Conservation (phyloP, 768 basidiomycete species). For the Mycena venus region DNA sequence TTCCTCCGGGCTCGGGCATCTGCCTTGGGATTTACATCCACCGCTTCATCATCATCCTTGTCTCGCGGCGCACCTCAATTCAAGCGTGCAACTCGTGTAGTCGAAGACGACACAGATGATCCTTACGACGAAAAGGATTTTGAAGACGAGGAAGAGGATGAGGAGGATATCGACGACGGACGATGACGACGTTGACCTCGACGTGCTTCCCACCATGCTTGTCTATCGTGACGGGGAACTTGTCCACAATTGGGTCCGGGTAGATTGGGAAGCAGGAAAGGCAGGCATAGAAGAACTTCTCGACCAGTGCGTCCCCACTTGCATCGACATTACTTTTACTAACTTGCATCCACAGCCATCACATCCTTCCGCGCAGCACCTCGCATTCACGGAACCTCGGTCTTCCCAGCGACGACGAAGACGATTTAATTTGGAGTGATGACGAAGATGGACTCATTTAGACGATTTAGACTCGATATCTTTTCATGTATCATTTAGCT, state of each 20-base stretch:
- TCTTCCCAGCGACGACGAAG: constrained; percentile 65
- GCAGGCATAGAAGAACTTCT: constrained; percentile 80
- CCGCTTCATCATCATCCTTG: constrained; percentile 31
- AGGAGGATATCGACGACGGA: constrained; percentile 66
- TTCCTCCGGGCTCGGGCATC: constrained; percentile 87
- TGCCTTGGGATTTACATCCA: constrained; percentile 66
- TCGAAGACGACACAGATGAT: constrained; percentile 61
- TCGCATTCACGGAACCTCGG: constrained; percentile 57
- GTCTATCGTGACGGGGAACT: constrained; percentile 86
- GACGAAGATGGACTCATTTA: constrained; percentile 55
- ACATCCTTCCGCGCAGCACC: constrained; percentile 52
- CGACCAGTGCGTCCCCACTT: constrained; percentile 61
- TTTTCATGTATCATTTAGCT: neutral
- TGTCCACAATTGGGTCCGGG: constrained; percentile 91
- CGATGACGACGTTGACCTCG: constrained; percentile 79
- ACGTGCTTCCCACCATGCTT: constrained; percentile 84
- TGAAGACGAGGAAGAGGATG: constrained; percentile 53
- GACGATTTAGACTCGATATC: neutral
- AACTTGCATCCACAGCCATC: constrained; percentile 48
- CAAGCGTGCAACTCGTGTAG: constrained; percentile 30
- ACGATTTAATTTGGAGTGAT: constrained; percentile 66
- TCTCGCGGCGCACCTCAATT: constrained; percentile 25
- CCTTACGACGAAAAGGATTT: constrained; percentile 55
- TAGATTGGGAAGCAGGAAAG: constrained; percentile 85
- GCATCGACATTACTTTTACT: constrained; percentile 37